These are phyloP conservation scores for Venturia aucupariae DNA, from an alignment of 2,329 filamentous ascomycete genomes.

Conservation along the genomic window DNA sequence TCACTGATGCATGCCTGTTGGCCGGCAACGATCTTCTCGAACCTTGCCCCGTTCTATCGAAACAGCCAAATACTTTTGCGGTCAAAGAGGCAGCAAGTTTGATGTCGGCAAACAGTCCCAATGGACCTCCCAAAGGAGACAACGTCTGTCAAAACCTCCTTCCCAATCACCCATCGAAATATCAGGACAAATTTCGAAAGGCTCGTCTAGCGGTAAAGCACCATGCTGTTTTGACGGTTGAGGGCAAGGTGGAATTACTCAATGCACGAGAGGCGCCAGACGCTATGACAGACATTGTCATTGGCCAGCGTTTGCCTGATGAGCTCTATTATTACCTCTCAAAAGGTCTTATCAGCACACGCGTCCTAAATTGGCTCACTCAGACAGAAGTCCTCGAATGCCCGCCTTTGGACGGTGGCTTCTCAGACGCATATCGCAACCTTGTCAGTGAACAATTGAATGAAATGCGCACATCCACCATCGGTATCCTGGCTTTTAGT, in stretches of 20 bases:
- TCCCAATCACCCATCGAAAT: conserved; percentile 67
- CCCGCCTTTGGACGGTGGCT: conserved; percentile 78
- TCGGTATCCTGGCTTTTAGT: conserved; percentile 68
- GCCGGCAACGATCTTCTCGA: conserved; percentile 72
- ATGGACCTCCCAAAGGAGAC: conserved; percentile 48
- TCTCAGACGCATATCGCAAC: conserved; percentile 69
- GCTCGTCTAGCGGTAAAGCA: conserved; percentile 80
- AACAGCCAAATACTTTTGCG: conserved; percentile 27
- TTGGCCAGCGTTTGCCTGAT: conserved; percentile 80
- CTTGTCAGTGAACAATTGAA: conserved; percentile 68
- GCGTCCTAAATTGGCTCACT: conserved; percentile 73
- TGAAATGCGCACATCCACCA: conserved; percentile 63
- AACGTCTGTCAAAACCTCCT: conserved; percentile 68
- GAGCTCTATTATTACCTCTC: conserved; percentile 89
- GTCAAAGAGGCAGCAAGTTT: background rate
- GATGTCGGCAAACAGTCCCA: background rate
- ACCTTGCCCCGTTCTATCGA: conserved; percentile 58
- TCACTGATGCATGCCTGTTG: conserved; percentile 76
- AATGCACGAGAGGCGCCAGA: conserved; percentile 71
- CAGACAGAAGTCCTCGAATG: conserved; percentile 68
- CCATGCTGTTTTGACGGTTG: conserved; percentile 68
- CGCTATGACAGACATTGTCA: conserved; percentile 62
- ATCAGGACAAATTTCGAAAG: conserved; percentile 78
- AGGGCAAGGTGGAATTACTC: conserved; percentile 68
- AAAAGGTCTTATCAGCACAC: conserved; percentile 67